Evolutionary conservation across 805 yeast genomes (phyloP).

Genomic region (Saccharomycopsis fibuligera): DNA sequence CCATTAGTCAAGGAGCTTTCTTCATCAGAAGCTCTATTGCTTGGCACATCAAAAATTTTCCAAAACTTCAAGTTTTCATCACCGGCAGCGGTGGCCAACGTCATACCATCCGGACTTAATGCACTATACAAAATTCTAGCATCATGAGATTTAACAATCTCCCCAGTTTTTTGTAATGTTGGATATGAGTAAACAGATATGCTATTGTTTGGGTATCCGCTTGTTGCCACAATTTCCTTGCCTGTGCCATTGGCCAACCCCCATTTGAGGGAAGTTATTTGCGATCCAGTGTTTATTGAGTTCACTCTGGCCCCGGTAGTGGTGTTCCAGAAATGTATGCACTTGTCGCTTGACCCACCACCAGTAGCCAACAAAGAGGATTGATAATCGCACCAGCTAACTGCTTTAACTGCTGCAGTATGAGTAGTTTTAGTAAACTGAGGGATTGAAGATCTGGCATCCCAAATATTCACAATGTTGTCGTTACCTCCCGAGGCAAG

Average conservation of each 20-base stretch:
- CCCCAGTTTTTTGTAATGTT: constrained; percentile 79
- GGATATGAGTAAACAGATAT: constrained; percentile 83
- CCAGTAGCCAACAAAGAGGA: constrained; percentile 85
- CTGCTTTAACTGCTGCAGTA: constrained; percentile 91
- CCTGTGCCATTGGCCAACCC: constrained; percentile 70
- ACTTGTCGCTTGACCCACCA: constrained; percentile 88
- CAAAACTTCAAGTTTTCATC: constrained; percentile 95
- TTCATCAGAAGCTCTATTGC: constrained; percentile 26
- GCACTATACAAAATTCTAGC: constrained; percentile 78
- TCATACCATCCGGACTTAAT: constrained; percentile 83
- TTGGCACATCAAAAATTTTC: constrained; percentile 68
- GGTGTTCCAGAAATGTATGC: constrained; percentile 93
- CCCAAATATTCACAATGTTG: constrained; percentile 91
- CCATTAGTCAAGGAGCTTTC: constrained; percentile 30
- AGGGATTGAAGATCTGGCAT: constrained; percentile 64
- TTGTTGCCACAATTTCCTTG: constrained; percentile 82
- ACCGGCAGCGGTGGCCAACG: constrained; percentile 90
- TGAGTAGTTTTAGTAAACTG: constrained; percentile 72
- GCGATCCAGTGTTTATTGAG: constrained; percentile 86
- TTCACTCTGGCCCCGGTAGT: constrained; percentile 82
- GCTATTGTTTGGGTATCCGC: constrained; percentile 86
- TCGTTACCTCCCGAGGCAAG: constrained; percentile 94
- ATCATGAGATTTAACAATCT: constrained; percentile 81
- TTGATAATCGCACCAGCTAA: constrained; percentile 92
- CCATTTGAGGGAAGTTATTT: constrained; percentile 92